These are phyloP conservation scores for Candida coleopterorum DNA, from an alignment of 805 yeast species.

Conservation along the genomic window DNA sequence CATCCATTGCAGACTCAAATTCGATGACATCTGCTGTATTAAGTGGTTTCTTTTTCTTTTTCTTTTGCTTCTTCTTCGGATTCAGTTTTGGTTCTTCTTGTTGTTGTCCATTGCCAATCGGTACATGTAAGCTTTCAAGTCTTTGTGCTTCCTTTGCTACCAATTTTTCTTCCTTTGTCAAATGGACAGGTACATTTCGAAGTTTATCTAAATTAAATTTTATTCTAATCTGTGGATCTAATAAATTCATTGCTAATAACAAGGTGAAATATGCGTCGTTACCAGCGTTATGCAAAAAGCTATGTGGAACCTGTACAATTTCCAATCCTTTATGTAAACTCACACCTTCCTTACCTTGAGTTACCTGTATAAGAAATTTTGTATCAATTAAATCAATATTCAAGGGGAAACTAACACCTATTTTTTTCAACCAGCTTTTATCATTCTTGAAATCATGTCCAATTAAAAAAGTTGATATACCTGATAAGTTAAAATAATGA, in stretches of 20 bases:
- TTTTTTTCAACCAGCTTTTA: conserved; percentile 40
- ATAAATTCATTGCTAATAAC: conserved; percentile 41
- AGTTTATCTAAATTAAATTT: conserved; percentile 8
- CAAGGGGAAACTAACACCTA: conserved; percentile 45
- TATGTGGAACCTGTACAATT: conserved; percentile 47
- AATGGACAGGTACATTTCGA: conserved; percentile 2
- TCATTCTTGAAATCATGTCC: conserved; percentile 66
- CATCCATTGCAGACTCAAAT: conserved; percentile 6
- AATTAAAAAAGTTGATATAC: conserved; percentile 34
- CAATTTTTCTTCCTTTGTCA: conserved; percentile 9
- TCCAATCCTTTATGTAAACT: conserved; percentile 43
- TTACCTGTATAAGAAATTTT: conserved; percentile 33
- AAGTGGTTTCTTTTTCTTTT: not conserved
- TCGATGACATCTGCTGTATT: conserved; percentile 7
- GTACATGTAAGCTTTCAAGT: conserved; percentile 1
- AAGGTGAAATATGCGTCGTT: conserved; percentile 66
- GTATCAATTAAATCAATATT: conserved; percentile 40
- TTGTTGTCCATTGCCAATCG: not conserved
- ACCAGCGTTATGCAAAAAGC: conserved; percentile 64
- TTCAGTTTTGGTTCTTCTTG: not conserved
- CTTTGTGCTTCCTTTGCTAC: conserved; percentile 5
- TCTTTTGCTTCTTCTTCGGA: not conserved
- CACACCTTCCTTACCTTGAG: conserved; percentile 37
- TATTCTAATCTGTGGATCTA: conserved; percentile 39
- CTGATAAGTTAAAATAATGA: conserved; percentile 33